phyloP scores from a whole-genome alignment of 148 eudicot genomes.

The Hydrangea macrophylla region DNA sequence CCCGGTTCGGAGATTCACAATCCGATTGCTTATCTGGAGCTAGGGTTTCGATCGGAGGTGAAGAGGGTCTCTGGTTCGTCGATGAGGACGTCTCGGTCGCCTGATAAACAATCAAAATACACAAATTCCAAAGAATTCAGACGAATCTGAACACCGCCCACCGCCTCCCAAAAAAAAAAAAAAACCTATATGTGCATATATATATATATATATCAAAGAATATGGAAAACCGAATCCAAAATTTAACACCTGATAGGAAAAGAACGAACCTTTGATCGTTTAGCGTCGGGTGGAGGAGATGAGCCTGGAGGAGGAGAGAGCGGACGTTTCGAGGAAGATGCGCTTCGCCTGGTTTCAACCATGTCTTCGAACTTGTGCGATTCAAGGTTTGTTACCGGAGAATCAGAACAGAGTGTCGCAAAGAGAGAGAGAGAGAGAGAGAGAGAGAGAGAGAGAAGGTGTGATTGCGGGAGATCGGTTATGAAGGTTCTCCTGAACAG shows the following conservation, averaged over 20 bases:
- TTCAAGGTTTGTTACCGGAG: constrained; percentile 18
- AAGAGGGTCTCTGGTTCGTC: constrained; percentile 38
- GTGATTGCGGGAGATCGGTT: constrained; percentile 18
- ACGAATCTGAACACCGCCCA: background rate
- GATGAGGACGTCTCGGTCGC: constrained; percentile 68
- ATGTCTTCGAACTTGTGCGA: constrained; percentile 35
- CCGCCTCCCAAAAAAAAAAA: too few species aligned
- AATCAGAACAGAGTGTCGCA: background rate
- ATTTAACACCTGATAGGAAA: background rate
- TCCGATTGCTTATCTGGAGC: constrained; percentile 33
- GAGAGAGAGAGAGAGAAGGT: background rate
- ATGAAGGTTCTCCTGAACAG: constrained; percentile 11
- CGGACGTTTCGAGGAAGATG: constrained; percentile 73
- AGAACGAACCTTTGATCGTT: constrained; percentile 64
- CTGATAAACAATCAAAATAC: constrained; percentile 27
- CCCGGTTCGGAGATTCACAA: constrained; percentile 39
- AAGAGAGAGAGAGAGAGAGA: background rate
- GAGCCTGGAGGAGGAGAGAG: constrained; percentile 37
- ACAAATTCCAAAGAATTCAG: constrained; percentile 11
- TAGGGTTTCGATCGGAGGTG: constrained; percentile 26
- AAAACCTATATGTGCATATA: background rate
- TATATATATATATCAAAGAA: background rate
- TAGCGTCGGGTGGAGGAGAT: constrained; percentile 49
- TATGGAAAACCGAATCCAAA: constrained; percentile 1
- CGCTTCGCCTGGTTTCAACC: constrained; percentile 83